Evolutionary conservation across 352 stramenopile genomes (phyloP).

Genomic region (Halophytophthora polymorphica): DNA sequence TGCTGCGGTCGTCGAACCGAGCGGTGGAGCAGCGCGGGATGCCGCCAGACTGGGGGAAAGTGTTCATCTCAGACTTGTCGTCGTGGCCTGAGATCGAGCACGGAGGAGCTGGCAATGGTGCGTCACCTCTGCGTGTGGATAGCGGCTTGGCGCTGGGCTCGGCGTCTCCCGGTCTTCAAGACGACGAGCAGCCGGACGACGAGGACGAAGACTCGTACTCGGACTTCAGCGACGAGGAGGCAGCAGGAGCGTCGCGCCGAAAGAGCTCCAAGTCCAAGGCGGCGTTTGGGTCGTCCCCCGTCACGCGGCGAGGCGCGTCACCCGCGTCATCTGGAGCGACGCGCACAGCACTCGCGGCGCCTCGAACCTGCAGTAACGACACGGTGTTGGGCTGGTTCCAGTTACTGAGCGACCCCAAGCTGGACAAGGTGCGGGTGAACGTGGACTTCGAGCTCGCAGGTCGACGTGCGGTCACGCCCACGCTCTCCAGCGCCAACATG

Average conservation of each 20-base stretch:
- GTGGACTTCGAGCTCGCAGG: conserved; percentile 53
- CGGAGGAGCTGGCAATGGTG: conserved; percentile 9
- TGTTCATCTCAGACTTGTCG: conserved; percentile 45
- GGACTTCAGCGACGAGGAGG: conserved; percentile 42
- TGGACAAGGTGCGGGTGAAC: conserved; percentile 61
- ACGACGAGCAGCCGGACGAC: conserved; percentile 16
- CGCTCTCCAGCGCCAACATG: conserved; percentile 6
- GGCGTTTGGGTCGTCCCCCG: background rate
- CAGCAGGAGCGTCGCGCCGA: background rate
- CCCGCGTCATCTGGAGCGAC: background rate
- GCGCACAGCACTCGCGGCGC: conserved; percentile 26
- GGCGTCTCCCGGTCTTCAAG: conserved; percentile 10
- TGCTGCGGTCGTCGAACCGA: conserved; percentile 26
- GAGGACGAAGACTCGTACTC: conserved; percentile 35
- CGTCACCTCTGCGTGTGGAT: conserved; percentile 15
- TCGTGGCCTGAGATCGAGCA: conserved; percentile 47
- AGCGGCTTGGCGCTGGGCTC: conserved; percentile 14
- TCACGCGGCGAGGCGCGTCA: conserved; percentile 9
- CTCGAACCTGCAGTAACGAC: conserved; percentile 55
- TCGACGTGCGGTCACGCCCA: conserved; percentile 17
- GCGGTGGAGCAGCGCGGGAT: conserved; percentile 47
- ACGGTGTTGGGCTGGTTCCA: conserved; percentile 48
- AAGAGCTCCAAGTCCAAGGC: no score
- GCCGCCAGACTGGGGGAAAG: conserved; percentile 53
- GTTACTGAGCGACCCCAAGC: conserved; percentile 42